phyloP scores from a whole-genome alignment of 768 basidiomycete species.

The Lepiota subincarnata region DNA sequence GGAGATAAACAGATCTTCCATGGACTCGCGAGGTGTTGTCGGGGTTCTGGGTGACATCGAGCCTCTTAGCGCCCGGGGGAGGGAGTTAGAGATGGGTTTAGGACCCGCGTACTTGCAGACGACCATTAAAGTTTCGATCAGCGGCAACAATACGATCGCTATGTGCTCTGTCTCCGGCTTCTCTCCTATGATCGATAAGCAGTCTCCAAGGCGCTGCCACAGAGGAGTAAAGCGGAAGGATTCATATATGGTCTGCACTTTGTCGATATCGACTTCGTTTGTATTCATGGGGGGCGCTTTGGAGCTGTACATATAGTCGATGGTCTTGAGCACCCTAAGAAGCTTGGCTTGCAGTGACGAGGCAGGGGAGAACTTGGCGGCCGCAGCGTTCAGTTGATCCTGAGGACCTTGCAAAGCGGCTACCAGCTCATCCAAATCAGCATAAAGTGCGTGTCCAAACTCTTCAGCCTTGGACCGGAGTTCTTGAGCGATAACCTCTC shows the following conservation, averaged over 20 bases:
- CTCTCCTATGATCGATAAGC: conserved; percentile 78
- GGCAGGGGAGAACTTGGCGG: conserved; percentile 89
- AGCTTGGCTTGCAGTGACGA: conserved; percentile 97
- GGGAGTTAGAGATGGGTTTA: conserved; percentile 41
- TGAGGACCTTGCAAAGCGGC: conserved; percentile 53
- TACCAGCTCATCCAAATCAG: conserved; percentile 76
- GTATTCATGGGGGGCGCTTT: conserved; percentile 31
- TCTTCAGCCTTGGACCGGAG: conserved; percentile 83
- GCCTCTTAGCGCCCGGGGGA: conserved; percentile 52
- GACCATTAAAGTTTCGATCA: conserved; percentile 97
- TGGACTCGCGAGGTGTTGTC: conserved; percentile 64
- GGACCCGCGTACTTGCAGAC: conserved; percentile 93
- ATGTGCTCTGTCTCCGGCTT: conserved; percentile 80
- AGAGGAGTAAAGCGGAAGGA: conserved; percentile 86
- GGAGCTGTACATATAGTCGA: conserved; percentile 93
- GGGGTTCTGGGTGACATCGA: conserved; percentile 70
- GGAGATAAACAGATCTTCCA: conserved; percentile 87
- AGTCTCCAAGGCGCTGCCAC: conserved; percentile 89
- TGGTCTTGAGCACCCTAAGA: conserved; percentile 90
- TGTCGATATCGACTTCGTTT: conserved; percentile 57
- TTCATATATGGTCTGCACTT: conserved; percentile 85
- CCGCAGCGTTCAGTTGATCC: conserved; percentile 61
- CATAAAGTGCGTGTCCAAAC: conserved; percentile 70
- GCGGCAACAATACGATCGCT: conserved; percentile 86
- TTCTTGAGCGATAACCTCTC: conserved; percentile 87